phyloP scores from a whole-genome alignment of 768 basidiomycete species.

The Ramaria sp. region DNA sequence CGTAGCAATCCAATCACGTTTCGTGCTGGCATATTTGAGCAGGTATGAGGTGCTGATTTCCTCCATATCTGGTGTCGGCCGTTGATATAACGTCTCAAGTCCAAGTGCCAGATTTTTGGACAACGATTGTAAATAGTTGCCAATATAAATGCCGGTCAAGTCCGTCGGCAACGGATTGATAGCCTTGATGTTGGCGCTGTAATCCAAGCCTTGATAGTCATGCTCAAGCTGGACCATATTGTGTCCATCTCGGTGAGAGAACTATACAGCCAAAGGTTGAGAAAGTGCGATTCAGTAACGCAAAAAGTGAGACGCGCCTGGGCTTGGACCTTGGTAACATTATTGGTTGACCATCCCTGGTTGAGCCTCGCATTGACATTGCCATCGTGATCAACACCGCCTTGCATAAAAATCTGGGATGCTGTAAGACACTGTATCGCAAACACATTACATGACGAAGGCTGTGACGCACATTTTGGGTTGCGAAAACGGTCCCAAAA shows the following conservation, averaged over 20 bases:
- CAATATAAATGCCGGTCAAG: conserved; percentile 84
- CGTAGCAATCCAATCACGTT: conserved; percentile 88
- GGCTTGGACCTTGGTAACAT: conserved; percentile 78
- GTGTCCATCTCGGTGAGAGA: conserved; percentile 66
- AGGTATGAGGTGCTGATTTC: conserved; percentile 71
- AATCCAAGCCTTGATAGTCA: conserved; percentile 84
- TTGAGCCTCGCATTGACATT: conserved; percentile 83
- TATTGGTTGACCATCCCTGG: conserved; percentile 71
- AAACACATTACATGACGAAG: background rate
- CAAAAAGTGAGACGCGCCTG: conserved; percentile 44
- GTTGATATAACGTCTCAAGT: conserved; percentile 75
- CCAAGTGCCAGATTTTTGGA: conserved; percentile 86
- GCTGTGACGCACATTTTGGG: conserved; percentile 51
- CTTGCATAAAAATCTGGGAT: conserved; percentile 81
- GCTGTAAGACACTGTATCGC: conserved; percentile 10
- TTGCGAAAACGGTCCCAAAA: conserved; percentile 89
- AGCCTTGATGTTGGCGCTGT: conserved; percentile 73
- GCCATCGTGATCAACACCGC: conserved; percentile 88
- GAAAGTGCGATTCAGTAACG: background rate
- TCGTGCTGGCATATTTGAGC: conserved; percentile 62
- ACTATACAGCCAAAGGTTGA: conserved; percentile 31
- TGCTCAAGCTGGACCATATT: conserved; percentile 93
- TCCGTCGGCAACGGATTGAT: conserved; percentile 88
- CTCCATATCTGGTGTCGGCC: conserved; percentile 55
- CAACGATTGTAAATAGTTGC: conserved; percentile 86